These are phyloP conservation scores for Aureobasidium sp. DNA, from an alignment of 2,329 filamentous ascomycete genomes.

Conservation along the genomic window DNA sequence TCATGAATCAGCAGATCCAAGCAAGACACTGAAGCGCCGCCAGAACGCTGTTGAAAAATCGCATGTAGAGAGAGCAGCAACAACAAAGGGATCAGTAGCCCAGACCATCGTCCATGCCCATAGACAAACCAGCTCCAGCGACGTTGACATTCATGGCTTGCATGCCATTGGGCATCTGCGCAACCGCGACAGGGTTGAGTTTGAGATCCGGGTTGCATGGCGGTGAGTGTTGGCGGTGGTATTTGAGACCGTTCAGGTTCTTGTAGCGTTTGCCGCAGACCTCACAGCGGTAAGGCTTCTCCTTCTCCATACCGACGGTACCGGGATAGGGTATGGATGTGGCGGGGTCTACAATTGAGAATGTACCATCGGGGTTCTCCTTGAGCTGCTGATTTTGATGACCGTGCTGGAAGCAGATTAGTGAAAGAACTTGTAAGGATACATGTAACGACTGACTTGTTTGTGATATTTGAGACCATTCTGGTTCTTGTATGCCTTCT, in stretches of 20 bases:
- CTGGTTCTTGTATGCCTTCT: constrained; percentile 99
- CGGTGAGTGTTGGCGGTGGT: constrained; percentile 66
- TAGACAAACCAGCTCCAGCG: constrained; percentile 45
- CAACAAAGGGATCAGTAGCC: constrained; percentile 15
- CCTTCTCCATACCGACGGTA: constrained; percentile 98
- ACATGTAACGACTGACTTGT: constrained; percentile 44
- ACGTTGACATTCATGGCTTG: constrained; percentile 43
- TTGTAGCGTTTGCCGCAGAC: constrained; percentile 98
- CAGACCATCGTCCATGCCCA: constrained; percentile 51
- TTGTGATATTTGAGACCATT: constrained; percentile 93
- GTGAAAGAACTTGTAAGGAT: constrained; percentile 24
- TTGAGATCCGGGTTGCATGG: constrained; percentile 82
- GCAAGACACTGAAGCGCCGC: neutral
- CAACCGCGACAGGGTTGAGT: constrained; percentile 34
- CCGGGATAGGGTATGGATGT: constrained; percentile 91
- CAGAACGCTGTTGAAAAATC: neutral
- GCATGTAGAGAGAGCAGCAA: neutral
- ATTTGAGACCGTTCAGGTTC: constrained; percentile 97
- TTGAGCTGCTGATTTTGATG: constrained; percentile 96
- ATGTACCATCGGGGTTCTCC: constrained; percentile 93
- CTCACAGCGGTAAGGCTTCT: constrained; percentile 97
- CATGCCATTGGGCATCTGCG: constrained; percentile 32
- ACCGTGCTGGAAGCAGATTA: constrained; percentile 54
- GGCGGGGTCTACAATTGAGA: constrained; percentile 95
- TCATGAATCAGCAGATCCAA: neutral